Evolutionary conservation across 768 basidiomycete genomes (phyloP), one percentile per base, ranked within the genome.

Genomic region (Macrolepiota albuminosa): DNA sequence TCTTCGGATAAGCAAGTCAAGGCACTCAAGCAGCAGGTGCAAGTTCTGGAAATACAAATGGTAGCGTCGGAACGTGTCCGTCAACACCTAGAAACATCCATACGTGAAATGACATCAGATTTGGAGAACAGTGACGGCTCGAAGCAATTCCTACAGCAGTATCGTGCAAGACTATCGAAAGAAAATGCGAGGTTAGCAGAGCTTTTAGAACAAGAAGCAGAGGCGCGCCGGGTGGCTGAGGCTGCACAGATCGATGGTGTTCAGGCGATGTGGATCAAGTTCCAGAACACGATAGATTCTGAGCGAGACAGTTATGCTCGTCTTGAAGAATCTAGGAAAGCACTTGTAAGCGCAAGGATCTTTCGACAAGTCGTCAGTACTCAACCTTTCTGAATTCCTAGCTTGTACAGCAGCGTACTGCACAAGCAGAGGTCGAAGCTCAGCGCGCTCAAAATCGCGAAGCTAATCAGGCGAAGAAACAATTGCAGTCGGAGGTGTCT

Each of bases 321-420:
- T 29, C 71, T 88, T 14, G 88, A 89, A 64, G 88, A 88, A 63
- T 88, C 87, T 16, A 78, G 84, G 49, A 87, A 84, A 66, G 86
- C 88, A 56, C 69, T 90, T 64, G 86, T 89, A 70, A 62, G 84
- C 71, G 18, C 13, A 29, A 43, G 9, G 1, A 51, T n/a, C 29
- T 11, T 7, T 21, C n/a, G 13, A 53, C 40, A 43, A 34, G 46
- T 48, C 61, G 63, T 33, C 9, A 21, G 21, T 54, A 6, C 16
- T 21, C 16, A 37, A 37, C 4, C 4, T 34, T 45, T 31, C 40
- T 6, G 18, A 4, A n/a, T 63, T 24, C 34, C 14, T 63, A 91
- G 88, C 68, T 87, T 36, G 80, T 84, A 11, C 88, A 88, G 67
- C 87, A 90, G 68, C 80, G 84, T 26, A 79, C 81, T 6, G 73